A percentile compares a stretch with the other conserved stretches of the same genome.
Evolutionary conservation across 331 rosid species (phyloP).

Genomic region (Pyrus hybrid): DNA sequence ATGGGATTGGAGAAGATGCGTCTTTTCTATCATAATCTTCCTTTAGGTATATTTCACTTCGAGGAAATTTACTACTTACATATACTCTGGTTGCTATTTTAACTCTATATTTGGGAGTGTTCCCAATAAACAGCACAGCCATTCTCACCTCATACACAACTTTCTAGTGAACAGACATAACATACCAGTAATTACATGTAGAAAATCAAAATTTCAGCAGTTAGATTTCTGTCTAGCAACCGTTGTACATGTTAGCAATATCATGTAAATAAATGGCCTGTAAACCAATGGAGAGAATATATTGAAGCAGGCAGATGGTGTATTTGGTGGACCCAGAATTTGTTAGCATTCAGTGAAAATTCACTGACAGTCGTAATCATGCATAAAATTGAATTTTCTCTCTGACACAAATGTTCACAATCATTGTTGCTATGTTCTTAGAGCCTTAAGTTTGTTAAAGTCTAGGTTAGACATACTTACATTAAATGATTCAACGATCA

Average conservation of each 20-base stretch:
- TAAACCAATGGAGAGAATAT: not conserved
- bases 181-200: not conserved
- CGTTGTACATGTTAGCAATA: not conserved
- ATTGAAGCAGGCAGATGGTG: not conserved
- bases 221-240: not conserved
- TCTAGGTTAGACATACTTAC: not conserved
- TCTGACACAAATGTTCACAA: not conserved
- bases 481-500: not conserved
- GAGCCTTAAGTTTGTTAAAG: not conserved
- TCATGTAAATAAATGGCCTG: not conserved
- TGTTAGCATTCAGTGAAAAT: not conserved
- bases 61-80: not conserved
- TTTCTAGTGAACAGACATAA: not conserved
- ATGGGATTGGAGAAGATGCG: conserved; percentile 96
- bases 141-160: not conserved
- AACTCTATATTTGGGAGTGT: not conserved
- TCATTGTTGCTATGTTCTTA: not conserved
- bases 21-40: conserved; percentile 86
- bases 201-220: not conserved
- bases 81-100: not conserved
- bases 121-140: not conserved
- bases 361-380: not conserved
- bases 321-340: not conserved
- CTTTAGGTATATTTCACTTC: conserved; percentile 48
- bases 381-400: not conserved